Base-by-base conservation (phyloP, 305 asterid species). In the Nicotiana rustica region DNA sequence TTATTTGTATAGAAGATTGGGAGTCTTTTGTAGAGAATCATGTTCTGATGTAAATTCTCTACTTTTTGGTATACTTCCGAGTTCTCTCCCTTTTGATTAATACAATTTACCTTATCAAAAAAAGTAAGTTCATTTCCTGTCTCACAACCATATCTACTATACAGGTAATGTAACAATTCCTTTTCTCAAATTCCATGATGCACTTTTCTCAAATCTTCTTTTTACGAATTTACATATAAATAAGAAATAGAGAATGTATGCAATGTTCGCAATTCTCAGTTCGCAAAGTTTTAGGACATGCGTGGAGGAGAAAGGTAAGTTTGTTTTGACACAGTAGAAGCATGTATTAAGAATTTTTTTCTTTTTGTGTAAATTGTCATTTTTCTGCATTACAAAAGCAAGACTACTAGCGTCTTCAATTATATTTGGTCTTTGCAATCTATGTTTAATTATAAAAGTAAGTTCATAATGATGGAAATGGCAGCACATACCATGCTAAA, bases 61-160 rank as follows among this genome's bases (percentile, higher is more conserved):
- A 25, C 25, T 25, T 25, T 25, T 25, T 25, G 25, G 25, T 25
- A 25, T 25, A 25, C 25, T 25, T 25, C 25, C 25, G 25, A 25
- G 25, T 25, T 25, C 25, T 25, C 25, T 25, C 25, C 25, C 25
- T 25, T 25, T 25, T 25, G 25, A 25, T 25, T 25, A 25, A 25
- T 25, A 25, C 25, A 25, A 25, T 25, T 25, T 25, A 25, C 25
- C 25, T 25, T 25, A 25, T 25, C 25, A 25, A 25, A 25, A 25
- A 25, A 25, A 71, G 14, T 47, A 62, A 62, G 60, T 21, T 47
- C 78, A 71, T 31, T 44, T 21, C 78, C 21, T 6, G 36, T 71
- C 61, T 71, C 78, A 71, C 61, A 71, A 71, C 19, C 19, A 71
- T 47, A 47, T 47, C 41, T 71, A 3, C 47, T 71, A 21, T 71